Evolutionary conservation across 2,329 filamentous ascomycete genomes (phyloP), one percentile per base, ranked within the genome.

Genomic region (Calonectria henricotiae): DNA sequence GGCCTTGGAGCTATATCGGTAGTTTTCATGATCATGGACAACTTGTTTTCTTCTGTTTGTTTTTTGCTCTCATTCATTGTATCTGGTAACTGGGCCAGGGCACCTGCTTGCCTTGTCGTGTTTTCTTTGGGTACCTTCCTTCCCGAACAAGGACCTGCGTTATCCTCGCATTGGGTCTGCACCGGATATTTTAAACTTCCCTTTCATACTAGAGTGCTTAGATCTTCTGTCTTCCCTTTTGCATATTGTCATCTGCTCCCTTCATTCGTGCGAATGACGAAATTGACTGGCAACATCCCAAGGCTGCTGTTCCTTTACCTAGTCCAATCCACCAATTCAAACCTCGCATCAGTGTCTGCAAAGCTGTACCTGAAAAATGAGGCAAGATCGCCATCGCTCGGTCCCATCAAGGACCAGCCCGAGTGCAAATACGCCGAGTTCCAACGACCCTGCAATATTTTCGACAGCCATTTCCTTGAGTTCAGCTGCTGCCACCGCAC

Each of bases 341-440:
- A 11, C 20, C 7, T 11, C 20, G 9, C 20, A 20, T 46, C 8
- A 4, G 7, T 46, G 8, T 46, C 9, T 9, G 8, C n/a, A 46
- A 9, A 23, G 7, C 17, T 2, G 5, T 41, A 4, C 23, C 46
- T 54, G 9, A 30, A 46, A 13, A 15, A 74, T 74, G 71, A 23
- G 41, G 12, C 71, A 55, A 20, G 51, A 51, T 43, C 77, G 77
- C 12, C 69, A 64, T 11, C 70, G 69, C 17, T 72, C 71, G 35
- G 69, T 71, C 37, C 76, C 75, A 13, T 37, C 66, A 1, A 54
- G 55, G 39, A 15, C 46, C 15, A 44, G 27, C 20, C 32, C 23
- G 2, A 55, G 13, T 12, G 30, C 46, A 25, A 66, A 70, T 25
- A 58, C 44, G 27, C 62, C 69, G 11, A 61, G 63, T 11, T 27